A percentile compares a stretch with the other conserved stretches of the same genome.
Evolutionary conservation across 441 rosid genomes (phyloP).

Genomic region (Syzygium syzygioides): DNA sequence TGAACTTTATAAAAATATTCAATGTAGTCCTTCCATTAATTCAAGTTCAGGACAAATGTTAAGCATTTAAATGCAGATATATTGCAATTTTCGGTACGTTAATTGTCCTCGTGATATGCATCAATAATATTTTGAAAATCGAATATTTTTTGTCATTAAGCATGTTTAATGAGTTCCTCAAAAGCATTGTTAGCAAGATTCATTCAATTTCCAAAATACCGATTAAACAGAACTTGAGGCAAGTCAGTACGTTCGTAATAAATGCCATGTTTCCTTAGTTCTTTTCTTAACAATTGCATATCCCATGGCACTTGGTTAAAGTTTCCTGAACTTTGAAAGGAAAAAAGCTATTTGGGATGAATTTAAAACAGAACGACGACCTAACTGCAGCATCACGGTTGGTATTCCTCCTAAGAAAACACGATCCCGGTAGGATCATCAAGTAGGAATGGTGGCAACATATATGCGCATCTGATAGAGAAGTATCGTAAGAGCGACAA

Average conservation of each 20-base stretch:
- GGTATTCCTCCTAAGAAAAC: not conserved
- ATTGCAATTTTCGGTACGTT: not conserved
- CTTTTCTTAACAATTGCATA: not conserved
- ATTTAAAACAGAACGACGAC: not conserved
- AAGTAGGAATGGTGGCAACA: not conserved
- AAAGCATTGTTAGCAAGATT: not conserved
- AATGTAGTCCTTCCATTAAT: no score
- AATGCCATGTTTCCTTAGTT: not conserved
- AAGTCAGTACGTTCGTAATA: not conserved
- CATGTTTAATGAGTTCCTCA: not conserved
- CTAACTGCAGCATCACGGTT: not conserved
- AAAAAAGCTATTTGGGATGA: not conserved
- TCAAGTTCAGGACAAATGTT: not conserved
- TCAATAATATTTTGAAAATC: not conserved
- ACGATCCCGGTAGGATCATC: not conserved
- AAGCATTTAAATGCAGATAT: not conserved
- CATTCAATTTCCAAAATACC: not conserved
- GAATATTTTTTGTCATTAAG: not conserved
- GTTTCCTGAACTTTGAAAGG: not conserved
- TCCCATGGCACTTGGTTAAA: not conserved
- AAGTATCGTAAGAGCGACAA: not conserved
- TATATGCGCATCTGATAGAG: not conserved
- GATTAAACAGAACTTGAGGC: not conserved
- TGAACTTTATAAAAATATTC: no score
- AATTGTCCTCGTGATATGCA: not conserved